phyloP scores from a whole-genome alignment of 306 rosid genomes.

The Glycine soja region DNA sequence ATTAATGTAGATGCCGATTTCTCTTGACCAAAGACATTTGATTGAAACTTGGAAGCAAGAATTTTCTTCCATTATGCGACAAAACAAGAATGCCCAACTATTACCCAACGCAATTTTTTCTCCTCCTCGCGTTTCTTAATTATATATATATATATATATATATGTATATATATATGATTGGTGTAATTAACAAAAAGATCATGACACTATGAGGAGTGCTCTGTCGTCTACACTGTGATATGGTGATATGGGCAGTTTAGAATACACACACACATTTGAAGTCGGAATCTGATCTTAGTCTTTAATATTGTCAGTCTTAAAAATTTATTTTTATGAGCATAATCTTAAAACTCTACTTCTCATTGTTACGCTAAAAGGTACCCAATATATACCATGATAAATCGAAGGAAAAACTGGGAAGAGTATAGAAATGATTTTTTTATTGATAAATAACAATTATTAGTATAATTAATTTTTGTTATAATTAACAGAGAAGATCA shows the following conservation, averaged over 20 bases:
- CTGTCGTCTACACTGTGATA: background rate
- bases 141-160: background rate
- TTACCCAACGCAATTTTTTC: conserved; percentile 11
- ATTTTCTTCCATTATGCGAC: conserved; percentile 35
- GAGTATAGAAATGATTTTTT: too few relatives aligned
- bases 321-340: background rate
- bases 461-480: too few relatives aligned
- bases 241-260: too few relatives aligned
- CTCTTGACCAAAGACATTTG: background rate
- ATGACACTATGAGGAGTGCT: background rate
- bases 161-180: background rate
- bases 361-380: too few relatives aligned
- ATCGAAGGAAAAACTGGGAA: too few relatives aligned
- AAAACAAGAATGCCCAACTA: conserved; percentile 24
- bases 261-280: too few relatives aligned
- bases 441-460: too few relatives aligned
- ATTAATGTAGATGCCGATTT: background rate
- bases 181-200: background rate
- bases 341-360: background rate
- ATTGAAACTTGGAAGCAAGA: conserved; percentile 38
- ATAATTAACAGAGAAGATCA: too few relatives aligned
- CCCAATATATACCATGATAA: too few relatives aligned
- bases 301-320: background rate
- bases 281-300: background rate
- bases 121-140: background rate